These are phyloP conservation scores for Floccularia luteovirens DNA, from an alignment of 768 basidiomycete genomes.

Conservation along the genomic window DNA sequence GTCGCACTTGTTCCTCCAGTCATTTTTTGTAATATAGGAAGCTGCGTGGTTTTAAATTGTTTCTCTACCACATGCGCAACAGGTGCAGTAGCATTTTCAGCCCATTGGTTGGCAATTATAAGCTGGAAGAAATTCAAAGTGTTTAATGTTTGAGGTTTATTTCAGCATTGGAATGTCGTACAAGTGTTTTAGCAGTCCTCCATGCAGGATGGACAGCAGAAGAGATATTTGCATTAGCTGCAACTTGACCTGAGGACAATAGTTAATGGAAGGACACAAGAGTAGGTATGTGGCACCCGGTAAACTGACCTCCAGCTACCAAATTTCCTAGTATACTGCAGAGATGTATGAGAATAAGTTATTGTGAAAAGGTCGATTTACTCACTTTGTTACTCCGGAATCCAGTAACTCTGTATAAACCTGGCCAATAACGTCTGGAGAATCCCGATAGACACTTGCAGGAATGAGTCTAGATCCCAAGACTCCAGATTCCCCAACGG, in stretches of 20 bases:
- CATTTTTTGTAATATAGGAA: slow-evolving; percentile 17
- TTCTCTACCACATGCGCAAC: slow-evolving; percentile 12
- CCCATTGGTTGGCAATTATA: slow-evolving; percentile 9
- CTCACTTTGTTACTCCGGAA: slow-evolving; percentile 8
- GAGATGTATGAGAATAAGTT: not conserved
- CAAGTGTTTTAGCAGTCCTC: slow-evolving; percentile 28
- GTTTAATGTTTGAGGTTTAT: not conserved
- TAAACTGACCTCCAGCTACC: slow-evolving; percentile 12
- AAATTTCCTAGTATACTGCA: slow-evolving; percentile 12
- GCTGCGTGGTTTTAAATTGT: slow-evolving; percentile 13
- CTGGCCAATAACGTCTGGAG: slow-evolving; percentile 10
- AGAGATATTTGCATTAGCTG: slow-evolving; percentile 21
- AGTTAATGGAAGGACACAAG: not conserved
- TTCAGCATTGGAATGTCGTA: slow-evolving; percentile 8
- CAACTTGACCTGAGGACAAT: slow-evolving; percentile 19
- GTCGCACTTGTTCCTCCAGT: slow-evolving; percentile 19
- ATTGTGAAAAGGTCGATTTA: not conserved
- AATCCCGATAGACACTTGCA: slow-evolving; percentile 7
- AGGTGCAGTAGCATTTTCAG: slow-evolving; percentile 7
- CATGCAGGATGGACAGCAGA: slow-evolving; percentile 25
- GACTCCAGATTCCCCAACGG: not conserved
- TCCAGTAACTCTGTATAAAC: slow-evolving; percentile 14
- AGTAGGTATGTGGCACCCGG: not conserved
- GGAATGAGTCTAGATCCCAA: not conserved
- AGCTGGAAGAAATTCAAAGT: slow-evolving; percentile 6